phyloP scores from a whole-genome alignment of 495 filamentous ascomycete genomes.

The Penicillium angulare region DNA sequence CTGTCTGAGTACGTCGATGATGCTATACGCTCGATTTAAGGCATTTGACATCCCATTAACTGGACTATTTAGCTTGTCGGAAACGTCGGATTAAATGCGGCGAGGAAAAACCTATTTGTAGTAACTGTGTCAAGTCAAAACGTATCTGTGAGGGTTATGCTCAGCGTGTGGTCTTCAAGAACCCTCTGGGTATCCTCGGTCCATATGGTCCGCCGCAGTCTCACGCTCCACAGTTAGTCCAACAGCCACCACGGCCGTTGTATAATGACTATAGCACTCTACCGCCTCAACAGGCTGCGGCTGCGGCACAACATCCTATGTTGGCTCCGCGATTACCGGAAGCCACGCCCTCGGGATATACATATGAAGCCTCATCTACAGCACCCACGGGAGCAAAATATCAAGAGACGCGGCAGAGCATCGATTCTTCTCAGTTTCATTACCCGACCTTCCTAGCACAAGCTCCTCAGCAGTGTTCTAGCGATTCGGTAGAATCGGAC shows the following conservation, averaged over 20 bases:
- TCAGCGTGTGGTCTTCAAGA: slow-evolving; percentile 88
- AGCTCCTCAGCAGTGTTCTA: background rate
- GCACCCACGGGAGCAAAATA: background rate
- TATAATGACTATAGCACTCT: slow-evolving; percentile 21
- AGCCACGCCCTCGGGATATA: slow-evolving; percentile 12
- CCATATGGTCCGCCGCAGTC: slow-evolving; percentile 29
- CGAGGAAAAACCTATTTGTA: slow-evolving; percentile 88
- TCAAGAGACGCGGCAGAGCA: background rate
- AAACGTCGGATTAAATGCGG: slow-evolving; percentile 96
- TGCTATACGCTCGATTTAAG: no score
- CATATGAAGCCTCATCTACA: background rate
- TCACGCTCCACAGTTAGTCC: slow-evolving; percentile 21
- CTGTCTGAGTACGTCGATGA: slow-evolving; percentile 73
- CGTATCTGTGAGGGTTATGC: slow-evolving; percentile 93
- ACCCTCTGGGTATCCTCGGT: slow-evolving; percentile 66
- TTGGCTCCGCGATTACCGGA: slow-evolving; percentile 33
- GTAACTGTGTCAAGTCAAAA: slow-evolving; percentile 93
- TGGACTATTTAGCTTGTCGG: slow-evolving; percentile 68
- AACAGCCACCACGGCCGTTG: slow-evolving; percentile 17
- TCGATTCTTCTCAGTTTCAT: slow-evolving; percentile 16
- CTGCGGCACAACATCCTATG: slow-evolving; percentile 32
- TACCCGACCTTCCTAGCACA: slow-evolving; percentile 16
- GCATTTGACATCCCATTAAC: slow-evolving; percentile 13
- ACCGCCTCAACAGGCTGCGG: slow-evolving; percentile 28
- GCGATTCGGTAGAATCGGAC: background rate